A percentile compares a stretch with the other conserved stretches of the same genome.
These are phyloP conservation scores for Russula lepida DNA, from an alignment of 768 basidiomycete species.

Conservation along the genomic window DNA sequence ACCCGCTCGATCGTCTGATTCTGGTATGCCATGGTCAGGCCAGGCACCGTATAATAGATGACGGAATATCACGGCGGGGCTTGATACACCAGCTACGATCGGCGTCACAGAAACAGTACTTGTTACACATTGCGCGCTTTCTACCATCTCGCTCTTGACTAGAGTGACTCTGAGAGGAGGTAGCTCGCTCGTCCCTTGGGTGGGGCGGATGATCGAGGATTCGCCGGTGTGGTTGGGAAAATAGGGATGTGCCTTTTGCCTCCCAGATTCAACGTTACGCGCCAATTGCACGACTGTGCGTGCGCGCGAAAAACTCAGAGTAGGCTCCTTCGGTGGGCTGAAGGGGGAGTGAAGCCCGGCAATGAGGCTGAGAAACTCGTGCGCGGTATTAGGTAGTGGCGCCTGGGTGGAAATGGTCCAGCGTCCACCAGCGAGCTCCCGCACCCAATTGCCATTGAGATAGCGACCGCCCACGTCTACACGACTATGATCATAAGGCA, in stretches of 20 bases:
- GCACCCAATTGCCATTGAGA: slow-evolving; percentile 82
- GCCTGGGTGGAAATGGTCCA: slow-evolving; percentile 88
- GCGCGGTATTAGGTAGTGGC: slow-evolving; percentile 57
- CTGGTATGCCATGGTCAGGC: slow-evolving; percentile 83
- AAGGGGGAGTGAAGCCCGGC: slow-evolving; percentile 35
- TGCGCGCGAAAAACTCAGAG: slow-evolving; percentile 35
- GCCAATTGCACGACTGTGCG: slow-evolving; percentile 81
- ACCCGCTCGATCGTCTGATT: slow-evolving; percentile 46
- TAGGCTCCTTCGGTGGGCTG: slow-evolving; percentile 22
- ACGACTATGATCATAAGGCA: slow-evolving; percentile 77
- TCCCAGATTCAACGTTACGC: slow-evolving; percentile 56
- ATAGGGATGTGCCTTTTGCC: slow-evolving; percentile 69
- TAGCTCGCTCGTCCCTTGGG: slow-evolving; percentile 29
- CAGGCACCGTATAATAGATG: slow-evolving; percentile 70
- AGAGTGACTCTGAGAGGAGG: slow-evolving; percentile 53
- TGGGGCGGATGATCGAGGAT: slow-evolving; percentile 37
- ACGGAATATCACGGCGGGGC: slow-evolving; percentile 44
- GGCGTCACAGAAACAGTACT: slow-evolving; percentile 52
- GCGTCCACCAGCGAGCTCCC: slow-evolving; percentile 59
- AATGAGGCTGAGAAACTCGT: slow-evolving; percentile 70
- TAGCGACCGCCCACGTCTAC: slow-evolving; percentile 56
- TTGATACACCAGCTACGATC: slow-evolving; percentile 23
- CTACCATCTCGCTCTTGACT: slow-evolving; percentile 35
- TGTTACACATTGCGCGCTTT: slow-evolving; percentile 51
- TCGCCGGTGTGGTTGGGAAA: slow-evolving; percentile 57